Evolutionary conservation across 1,284 basidiomycete genomes (phyloP).

Genomic region (Ceratobasidium sp.): DNA sequence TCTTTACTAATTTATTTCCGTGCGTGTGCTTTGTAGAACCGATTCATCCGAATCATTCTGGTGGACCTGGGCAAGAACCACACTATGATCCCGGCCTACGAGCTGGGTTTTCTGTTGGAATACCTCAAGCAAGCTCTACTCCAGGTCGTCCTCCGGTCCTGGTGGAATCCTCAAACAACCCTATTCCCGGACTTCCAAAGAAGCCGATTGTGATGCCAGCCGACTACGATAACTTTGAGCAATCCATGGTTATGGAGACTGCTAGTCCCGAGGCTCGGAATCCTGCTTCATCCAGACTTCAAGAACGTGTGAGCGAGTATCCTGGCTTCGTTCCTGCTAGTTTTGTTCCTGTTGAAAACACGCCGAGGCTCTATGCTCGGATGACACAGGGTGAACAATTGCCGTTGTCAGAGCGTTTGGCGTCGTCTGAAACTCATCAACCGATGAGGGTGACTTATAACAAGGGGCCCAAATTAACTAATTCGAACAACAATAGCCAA

Average conservation of each 20-base stretch:
- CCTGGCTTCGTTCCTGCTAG: conserved; percentile 1
- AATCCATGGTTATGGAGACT: conserved; percentile 9
- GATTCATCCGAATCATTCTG: neutral
- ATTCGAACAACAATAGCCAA: neutral
- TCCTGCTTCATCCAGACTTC: neutral
- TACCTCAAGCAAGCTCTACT: neutral
- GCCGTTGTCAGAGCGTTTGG: neutral
- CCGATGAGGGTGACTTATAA: neutral
- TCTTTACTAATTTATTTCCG: neutral
- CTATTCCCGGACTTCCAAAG: neutral
- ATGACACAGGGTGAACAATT: neutral
- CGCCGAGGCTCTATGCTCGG: neutral
- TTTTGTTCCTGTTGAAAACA: neutral
- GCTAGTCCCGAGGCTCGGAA: neutral
- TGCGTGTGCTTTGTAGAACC: neutral
- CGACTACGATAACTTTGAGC: conserved; percentile 10
- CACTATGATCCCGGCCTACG: no score
- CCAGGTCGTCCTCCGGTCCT: neutral
- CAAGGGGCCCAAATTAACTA: neutral
- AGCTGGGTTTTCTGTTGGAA: neutral
- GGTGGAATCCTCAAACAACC: neutral
- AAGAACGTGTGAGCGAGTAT: neutral
- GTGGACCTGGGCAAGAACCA: neutral
- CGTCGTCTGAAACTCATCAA: neutral
- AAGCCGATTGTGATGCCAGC: neutral